Conservation (phyloP, 768 basidiomycete species). For the Mycena galericulata region DNA sequence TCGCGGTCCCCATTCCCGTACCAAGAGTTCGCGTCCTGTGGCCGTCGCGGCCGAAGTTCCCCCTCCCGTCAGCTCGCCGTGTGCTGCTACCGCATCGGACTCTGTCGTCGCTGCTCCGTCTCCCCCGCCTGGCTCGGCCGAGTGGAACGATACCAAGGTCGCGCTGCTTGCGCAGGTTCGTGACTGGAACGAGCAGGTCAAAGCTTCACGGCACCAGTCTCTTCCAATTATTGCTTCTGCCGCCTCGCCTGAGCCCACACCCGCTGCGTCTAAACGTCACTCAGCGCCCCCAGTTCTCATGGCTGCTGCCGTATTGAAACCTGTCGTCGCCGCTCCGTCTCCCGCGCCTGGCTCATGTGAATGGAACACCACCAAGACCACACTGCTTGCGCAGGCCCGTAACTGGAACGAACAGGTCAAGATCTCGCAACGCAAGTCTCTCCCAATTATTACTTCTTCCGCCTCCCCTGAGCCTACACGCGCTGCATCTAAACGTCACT, state of each 20-base stretch:
- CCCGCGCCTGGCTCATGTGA: neutral
- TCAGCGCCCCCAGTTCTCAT: too few species aligned
- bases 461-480: neutral
- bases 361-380: constrained; percentile 6
- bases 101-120: neutral
- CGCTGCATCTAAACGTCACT: neutral
- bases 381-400: constrained; percentile 7
- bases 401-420: constrained; percentile 3
- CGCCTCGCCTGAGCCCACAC: too few species aligned
- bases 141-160: constrained; percentile 5
- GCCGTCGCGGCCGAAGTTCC: neutral
- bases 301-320: too few species aligned
- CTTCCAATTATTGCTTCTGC: too few species aligned
- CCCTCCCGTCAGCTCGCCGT: neutral
- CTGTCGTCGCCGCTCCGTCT: neutral
- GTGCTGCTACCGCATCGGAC: too few species aligned
- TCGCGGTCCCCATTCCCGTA: neutral
- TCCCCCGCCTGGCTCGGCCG: neutral
- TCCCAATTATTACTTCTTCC: neutral
- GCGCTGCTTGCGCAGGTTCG: constrained; percentile 8
- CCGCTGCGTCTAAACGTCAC: too few species aligned
- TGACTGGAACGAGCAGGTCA: constrained; percentile 2
- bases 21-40: neutral
- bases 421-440: constrained; percentile 1
- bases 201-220: constrained; percentile 9